A percentile compares a stretch with the other conserved stretches of the same genome.
These are phyloP conservation scores for Globisporangium lucens DNA, from an alignment of 352 stramenopile genomes.

Conservation along the genomic window DNA sequence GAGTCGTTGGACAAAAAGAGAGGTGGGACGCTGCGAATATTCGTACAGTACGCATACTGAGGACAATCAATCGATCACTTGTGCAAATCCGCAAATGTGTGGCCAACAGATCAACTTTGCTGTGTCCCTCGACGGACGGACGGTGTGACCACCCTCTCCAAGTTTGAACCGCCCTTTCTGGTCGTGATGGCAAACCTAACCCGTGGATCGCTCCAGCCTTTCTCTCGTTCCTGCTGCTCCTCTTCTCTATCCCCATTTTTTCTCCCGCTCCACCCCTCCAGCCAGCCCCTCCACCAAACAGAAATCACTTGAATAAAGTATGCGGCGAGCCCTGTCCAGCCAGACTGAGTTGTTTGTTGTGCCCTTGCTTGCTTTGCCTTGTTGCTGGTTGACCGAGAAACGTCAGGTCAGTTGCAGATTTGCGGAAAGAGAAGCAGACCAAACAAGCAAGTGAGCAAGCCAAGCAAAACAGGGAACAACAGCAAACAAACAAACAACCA, in stretches of 20 bases:
- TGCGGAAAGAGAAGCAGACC: slow-evolving; percentile 19
- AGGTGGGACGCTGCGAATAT: not conserved
- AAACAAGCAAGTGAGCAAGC: slow-evolving; percentile 2
- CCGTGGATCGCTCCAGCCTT: not conserved
- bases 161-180: not conserved
- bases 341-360: not conserved
- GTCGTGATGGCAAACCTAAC: slow-evolving; percentile 3
- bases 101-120: not conserved
- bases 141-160: not conserved
- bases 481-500: slow-evolving; percentile 2
- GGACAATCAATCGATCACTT: not conserved
- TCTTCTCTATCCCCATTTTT: slow-evolving; percentile 7
- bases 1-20: not conserved
- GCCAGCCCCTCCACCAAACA: slow-evolving; percentile 1
- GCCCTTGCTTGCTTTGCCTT: not conserved
- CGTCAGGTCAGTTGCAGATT: slow-evolving; percentile 27
- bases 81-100: not conserved
- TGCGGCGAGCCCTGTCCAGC: slow-evolving; percentile 2
- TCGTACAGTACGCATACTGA: not conserved
- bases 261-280: not conserved
- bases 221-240: not conserved
- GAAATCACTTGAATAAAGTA: slow-evolving; percentile 9
- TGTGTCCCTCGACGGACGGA: not conserved
- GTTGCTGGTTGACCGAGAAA: slow-evolving; percentile 7
- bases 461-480: not conserved